These are phyloP conservation scores for Arabis hirsuta DNA, from an alignment of 345 rosid genomes.

Conservation along the genomic window DNA sequence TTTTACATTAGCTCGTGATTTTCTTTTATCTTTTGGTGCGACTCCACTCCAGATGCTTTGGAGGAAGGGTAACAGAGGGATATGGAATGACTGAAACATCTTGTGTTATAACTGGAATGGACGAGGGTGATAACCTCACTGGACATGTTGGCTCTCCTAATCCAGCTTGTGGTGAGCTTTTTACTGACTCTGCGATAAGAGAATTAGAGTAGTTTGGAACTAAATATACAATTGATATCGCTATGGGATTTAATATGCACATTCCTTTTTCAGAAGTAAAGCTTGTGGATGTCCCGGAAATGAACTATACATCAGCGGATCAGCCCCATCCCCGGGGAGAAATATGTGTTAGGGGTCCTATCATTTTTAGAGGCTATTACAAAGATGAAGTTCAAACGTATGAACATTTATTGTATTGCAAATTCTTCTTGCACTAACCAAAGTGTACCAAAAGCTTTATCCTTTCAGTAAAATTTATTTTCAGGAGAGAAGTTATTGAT, in stretches of 20 bases:
- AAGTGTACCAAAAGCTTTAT: conserved; percentile 10
- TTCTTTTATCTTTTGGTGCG: not conserved
- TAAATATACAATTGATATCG: conserved; percentile 2
- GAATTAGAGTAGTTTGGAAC: conserved; percentile 12
- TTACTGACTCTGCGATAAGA: conserved; percentile 20
- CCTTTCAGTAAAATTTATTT: conserved; percentile 27
- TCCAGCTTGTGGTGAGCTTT: conserved; percentile 84
- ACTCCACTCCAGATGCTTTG: conserved; percentile 71
- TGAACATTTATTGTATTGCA: conserved; percentile 10
- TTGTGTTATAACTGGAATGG: conserved; percentile 48
- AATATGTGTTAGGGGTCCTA: conserved; percentile 97
- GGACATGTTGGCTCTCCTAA: conserved; percentile 99
- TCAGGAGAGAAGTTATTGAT: conserved; percentile 89
- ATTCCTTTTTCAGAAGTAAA: conserved; percentile 70
- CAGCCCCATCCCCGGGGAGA: conserved; percentile 93
- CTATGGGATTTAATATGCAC: conserved; percentile 10
- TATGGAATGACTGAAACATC: conserved; percentile 53
- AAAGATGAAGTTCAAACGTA: conserved; percentile 98
- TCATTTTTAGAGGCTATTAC: conserved; percentile 75
- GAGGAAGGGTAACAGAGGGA: conserved; percentile 54
- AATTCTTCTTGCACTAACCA: conserved; percentile 13
- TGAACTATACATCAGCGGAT: conserved; percentile 92
- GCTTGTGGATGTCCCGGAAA: conserved; percentile 95
- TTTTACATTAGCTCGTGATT: conserved; percentile 10
- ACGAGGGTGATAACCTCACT: conserved; percentile 50